phyloP scores from a whole-genome alignment of 2,329 filamentous ascomycete genomes.

The Pyrenochaeta sp. region DNA sequence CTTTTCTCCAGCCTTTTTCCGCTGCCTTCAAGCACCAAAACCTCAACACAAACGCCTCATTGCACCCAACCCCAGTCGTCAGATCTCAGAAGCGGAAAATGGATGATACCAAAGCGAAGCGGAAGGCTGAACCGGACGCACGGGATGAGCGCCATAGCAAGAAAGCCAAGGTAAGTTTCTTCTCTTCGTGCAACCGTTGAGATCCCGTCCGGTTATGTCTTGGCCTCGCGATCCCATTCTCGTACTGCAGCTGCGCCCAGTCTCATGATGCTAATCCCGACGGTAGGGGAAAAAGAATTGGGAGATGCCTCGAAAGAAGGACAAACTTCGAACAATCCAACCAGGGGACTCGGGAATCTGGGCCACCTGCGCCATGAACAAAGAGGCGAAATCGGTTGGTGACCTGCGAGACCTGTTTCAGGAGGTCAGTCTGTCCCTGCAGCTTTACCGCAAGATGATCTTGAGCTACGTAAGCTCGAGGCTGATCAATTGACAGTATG shows the following conservation, averaged over 20 bases:
- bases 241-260: constrained; percentile 23
- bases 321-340: constrained; percentile 58
- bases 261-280: constrained; percentile 21
- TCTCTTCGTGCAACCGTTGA: constrained; percentile 19
- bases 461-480: neutral
- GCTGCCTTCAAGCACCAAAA: constrained; percentile 8
- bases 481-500: constrained; percentile 67
- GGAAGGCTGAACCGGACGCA: constrained; percentile 45
- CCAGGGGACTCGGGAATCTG: constrained; percentile 77
- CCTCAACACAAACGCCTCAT: constrained; percentile 4
- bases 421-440: constrained; percentile 58
- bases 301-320: constrained; percentile 48
- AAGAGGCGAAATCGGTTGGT: constrained; percentile 72
- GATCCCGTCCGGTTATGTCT: constrained; percentile 15
- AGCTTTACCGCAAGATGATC: neutral
- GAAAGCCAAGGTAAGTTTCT: constrained; percentile 46
- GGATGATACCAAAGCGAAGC: constrained; percentile 38
- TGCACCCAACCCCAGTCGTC: neutral
- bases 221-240: constrained; percentile 19
- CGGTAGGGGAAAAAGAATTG: constrained; percentile 54
- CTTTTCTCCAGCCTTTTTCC: constrained; percentile 8
- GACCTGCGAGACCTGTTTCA: constrained; percentile 73
- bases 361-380: constrained; percentile 77
- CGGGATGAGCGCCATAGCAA: constrained; percentile 40
- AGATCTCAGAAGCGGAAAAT: constrained; percentile 20